These are phyloP conservation scores for Alternaria sp. DNA, from an alignment of 2,329 filamentous ascomycete genomes.

Conservation along the genomic window DNA sequence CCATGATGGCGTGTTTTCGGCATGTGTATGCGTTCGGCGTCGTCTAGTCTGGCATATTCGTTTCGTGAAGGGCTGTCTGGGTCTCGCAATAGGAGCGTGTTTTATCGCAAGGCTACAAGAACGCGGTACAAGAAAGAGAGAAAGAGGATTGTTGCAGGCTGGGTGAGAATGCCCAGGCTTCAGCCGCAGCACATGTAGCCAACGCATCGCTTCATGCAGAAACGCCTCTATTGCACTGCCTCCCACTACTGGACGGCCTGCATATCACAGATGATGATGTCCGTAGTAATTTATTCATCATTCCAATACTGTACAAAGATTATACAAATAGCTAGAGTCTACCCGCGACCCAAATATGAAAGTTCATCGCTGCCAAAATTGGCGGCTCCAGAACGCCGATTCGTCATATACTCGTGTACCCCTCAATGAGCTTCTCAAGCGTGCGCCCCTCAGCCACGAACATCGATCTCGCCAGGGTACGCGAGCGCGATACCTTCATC, in stretches of 20 bases:
- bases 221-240: not conserved
- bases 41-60: not conserved
- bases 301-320: not conserved
- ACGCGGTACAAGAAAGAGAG: not conserved
- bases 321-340: not conserved
- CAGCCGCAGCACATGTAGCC: not conserved
- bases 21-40: not conserved
- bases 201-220: not conserved
- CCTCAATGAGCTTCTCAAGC: not conserved
- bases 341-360: not conserved
- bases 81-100: not conserved
- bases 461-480: conserved; percentile 17
- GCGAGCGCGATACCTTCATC: not conserved
- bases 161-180: not conserved
- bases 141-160: not conserved
- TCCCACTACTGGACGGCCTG: not conserved
- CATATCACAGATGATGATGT: not conserved
- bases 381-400: no score
- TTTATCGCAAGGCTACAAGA: not conserved
- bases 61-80: not conserved
- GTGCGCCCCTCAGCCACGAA: conserved; percentile 12
- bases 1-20: no score
- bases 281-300: no score
- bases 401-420: not conserved
- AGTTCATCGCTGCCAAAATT: fast-evolving